Percentiles rank a stretch among this genome's conserved stretches.
Conservation (phyloP, 305 asterid genomes). For the Lippia alba region DNA sequence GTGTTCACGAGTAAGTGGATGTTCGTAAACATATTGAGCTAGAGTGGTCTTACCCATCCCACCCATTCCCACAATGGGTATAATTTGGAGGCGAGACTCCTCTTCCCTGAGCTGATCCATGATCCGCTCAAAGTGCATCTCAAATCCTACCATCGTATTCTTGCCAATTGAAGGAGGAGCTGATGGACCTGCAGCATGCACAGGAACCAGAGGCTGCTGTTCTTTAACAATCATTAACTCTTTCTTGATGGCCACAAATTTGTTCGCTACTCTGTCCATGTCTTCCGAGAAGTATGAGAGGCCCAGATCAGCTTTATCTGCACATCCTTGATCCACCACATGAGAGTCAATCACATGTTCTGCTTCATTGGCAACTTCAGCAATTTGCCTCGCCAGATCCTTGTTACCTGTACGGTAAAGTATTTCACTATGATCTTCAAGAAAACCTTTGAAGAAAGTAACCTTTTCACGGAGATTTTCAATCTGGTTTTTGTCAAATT, state of each 20-base stretch:
- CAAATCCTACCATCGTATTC: too few species aligned
- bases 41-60: background rate
- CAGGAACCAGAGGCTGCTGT: background rate
- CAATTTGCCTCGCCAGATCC: background rate
- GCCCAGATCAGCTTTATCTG: background rate
- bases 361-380: background rate
- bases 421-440: background rate
- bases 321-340: background rate
- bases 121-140: too few species aligned
- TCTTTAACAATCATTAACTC: background rate
- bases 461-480: background rate
- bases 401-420: background rate
- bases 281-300: too few species aligned
- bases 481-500: too few species aligned
- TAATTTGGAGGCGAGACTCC: background rate
- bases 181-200: background rate
- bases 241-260: too few species aligned
- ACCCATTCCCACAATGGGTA: background rate
- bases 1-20: too few species aligned
- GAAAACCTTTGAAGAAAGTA: background rate
- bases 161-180: too few species aligned
- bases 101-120: too few species aligned
- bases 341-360: background rate
- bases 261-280: too few species aligned
- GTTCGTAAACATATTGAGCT: background rate